A percentile compares a stretch with the other conserved stretches of the same genome.
Conservation (phyloP, 371 early-diverging fungal genomes). For the Mucor ambiguus region DNA sequence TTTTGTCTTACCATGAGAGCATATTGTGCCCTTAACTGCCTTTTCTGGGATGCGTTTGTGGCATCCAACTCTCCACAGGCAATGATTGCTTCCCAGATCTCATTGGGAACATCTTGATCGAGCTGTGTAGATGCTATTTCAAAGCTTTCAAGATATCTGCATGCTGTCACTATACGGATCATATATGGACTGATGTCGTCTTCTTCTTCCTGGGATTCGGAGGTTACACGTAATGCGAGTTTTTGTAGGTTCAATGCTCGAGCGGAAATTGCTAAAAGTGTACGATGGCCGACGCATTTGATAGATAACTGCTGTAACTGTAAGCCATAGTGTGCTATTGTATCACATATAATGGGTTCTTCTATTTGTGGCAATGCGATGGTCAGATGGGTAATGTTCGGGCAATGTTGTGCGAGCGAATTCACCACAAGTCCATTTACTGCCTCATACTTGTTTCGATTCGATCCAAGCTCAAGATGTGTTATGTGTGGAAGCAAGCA, state of each 20-base stretch:
- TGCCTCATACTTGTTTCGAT: background rate
- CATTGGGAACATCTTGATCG: background rate
- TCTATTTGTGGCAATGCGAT: constrained; percentile 24
- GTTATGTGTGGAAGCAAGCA: constrained; percentile 8
- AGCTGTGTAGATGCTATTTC: background rate
- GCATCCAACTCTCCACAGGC: background rate
- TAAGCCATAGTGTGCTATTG: constrained; percentile 18
- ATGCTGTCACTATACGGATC: background rate
- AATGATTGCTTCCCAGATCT: background rate
- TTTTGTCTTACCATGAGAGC: background rate
- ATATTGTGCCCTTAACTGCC: background rate
- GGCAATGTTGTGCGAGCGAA: constrained; percentile 15
- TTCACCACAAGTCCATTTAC: constrained; percentile 5
- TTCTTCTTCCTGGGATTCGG: background rate
- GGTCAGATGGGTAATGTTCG: constrained; percentile 16
- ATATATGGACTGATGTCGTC: background rate
- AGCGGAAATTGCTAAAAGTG: constrained; percentile 13
- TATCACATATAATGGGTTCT: constrained; percentile 14
- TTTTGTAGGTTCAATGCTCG: constrained; percentile 15
- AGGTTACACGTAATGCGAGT: constrained; percentile 19
- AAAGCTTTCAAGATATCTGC: background rate
- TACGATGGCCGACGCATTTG: constrained; percentile 11
- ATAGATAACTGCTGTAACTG: constrained; percentile 22
- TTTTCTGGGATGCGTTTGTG: background rate
- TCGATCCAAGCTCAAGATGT: constrained; percentile 13